phyloP scores from a whole-genome alignment of 2,329 filamentous ascomycete species.

The Curvularia spicifera region DNA sequence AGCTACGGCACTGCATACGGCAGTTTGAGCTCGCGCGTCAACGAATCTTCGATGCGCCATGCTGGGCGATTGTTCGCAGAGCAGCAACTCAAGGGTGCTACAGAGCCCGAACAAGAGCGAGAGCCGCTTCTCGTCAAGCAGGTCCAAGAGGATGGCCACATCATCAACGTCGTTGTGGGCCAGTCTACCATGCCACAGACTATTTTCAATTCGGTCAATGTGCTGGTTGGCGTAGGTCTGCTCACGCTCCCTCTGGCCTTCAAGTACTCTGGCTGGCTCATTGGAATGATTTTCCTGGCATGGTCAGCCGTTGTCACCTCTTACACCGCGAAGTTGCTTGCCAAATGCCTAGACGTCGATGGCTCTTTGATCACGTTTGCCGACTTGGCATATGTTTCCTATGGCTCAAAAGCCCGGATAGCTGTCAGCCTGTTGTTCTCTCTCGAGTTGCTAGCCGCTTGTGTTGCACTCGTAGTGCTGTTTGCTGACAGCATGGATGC shows the following conservation, averaged over 20 bases:
- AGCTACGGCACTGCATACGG: conserved; percentile 72
- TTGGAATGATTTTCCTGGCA: conserved; percentile 76
- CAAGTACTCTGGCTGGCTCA: conserved; percentile 86
- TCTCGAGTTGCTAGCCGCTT: conserved; percentile 83
- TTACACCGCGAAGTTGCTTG: conserved; percentile 85
- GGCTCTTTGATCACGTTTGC: conserved; percentile 89
- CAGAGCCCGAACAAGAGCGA: conserved; percentile 55
- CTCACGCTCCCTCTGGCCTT: conserved; percentile 87
- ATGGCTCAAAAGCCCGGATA: conserved; percentile 80
- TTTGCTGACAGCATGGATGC: conserved; percentile 91
- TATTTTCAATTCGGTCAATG: conserved; percentile 94
- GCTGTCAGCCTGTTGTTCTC: conserved; percentile 86
- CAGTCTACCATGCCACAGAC: conserved; percentile 97
- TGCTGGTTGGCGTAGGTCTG: conserved; percentile 87
- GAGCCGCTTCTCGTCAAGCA: conserved; percentile 86
- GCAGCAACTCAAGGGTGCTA: conserved; percentile 53
- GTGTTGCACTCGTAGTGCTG: conserved; percentile 87
- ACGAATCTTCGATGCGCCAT: conserved; percentile 63
- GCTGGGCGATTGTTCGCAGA: conserved; percentile 59
- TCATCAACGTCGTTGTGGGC: conserved; percentile 83
- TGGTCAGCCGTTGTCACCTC: conserved; percentile 77
- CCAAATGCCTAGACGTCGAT: conserved; percentile 88
- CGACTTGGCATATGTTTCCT: conserved; percentile 89
- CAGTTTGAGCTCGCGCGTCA: conserved; percentile 63
- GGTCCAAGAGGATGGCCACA: conserved; percentile 81